Conservation (phyloP, 495 filamentous ascomycete genomes). For the Wilcoxina mikolae region DNA sequence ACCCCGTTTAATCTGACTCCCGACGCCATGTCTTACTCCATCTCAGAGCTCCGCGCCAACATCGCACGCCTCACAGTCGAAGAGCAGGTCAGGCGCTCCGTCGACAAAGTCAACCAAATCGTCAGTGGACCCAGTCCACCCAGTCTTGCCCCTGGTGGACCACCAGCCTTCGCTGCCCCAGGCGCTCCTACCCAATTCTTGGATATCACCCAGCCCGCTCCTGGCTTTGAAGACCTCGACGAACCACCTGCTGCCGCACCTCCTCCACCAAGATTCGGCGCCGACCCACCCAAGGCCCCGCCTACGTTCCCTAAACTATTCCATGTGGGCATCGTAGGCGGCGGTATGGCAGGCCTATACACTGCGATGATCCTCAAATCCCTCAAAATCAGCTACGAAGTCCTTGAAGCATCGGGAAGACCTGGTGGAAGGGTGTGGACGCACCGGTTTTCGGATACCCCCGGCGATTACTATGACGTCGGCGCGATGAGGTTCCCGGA, state of each 20-base stretch:
- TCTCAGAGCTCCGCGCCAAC: background rate
- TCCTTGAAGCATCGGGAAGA: conserved; percentile 27
- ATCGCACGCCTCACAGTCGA: background rate
- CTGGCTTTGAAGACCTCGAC: background rate
- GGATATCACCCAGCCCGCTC: background rate
- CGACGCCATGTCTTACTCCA: background rate
- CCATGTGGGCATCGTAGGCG: conserved; percentile 31
- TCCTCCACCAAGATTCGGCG: background rate
- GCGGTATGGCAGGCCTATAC: conserved; percentile 32
- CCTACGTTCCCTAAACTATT: background rate
- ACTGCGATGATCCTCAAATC: conserved; percentile 31
- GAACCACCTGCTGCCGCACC: background rate
- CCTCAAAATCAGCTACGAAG: conserved; percentile 23
- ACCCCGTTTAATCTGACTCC: background rate
- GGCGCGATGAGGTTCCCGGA: conserved; percentile 34
- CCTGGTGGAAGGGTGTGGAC: conserved; percentile 28
- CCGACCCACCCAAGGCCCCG: background rate
- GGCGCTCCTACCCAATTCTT: no score
- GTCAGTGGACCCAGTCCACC: background rate
- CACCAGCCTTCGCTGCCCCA: no score
- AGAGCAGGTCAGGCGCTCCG: background rate
- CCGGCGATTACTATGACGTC: conserved; percentile 32
- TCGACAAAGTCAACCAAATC: background rate
- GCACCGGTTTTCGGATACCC: background rate
- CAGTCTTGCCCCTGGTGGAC: background rate